Conservation (phyloP, 257 asterid species). For the Voacanga thouarsii region DNA sequence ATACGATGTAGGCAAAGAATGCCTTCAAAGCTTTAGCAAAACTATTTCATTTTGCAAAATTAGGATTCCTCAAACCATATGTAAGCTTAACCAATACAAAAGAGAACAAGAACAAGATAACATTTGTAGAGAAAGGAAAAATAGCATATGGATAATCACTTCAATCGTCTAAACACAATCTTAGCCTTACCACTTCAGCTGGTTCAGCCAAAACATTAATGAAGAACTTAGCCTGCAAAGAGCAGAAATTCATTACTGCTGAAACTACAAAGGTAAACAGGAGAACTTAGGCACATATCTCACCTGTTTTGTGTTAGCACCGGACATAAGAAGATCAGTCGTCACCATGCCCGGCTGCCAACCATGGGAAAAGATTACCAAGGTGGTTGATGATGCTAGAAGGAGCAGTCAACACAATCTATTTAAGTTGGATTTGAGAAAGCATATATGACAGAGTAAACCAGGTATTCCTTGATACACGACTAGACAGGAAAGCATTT, state of each 20-base stretch:
- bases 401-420: no score
- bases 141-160: not conserved
- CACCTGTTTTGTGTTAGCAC: constrained; percentile 92
- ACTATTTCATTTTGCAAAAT: no score
- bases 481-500: no score
- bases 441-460: no score
- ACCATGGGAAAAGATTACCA: constrained; percentile 7
- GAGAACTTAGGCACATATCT: constrained; percentile 5
- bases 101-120: not conserved
- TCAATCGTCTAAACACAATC: constrained; percentile 14
- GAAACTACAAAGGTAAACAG: constrained; percentile 1
- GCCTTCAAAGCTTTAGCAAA: not conserved
- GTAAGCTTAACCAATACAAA: no score
- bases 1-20: not conserved
- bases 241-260: not conserved
- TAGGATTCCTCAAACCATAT: no score
- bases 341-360: constrained; percentile 99
- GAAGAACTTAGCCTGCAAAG: constrained; percentile 90
- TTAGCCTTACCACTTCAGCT: constrained; percentile 69
- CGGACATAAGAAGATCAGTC: constrained; percentile 96
- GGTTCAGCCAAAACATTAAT: constrained; percentile 96
- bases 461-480: no score
- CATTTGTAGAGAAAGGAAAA: not conserved
- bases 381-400: no score
- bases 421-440: no score